phyloP scores from a whole-genome alignment of 202 grass and related monocot genomes.

The Setaria viridis region DNA sequence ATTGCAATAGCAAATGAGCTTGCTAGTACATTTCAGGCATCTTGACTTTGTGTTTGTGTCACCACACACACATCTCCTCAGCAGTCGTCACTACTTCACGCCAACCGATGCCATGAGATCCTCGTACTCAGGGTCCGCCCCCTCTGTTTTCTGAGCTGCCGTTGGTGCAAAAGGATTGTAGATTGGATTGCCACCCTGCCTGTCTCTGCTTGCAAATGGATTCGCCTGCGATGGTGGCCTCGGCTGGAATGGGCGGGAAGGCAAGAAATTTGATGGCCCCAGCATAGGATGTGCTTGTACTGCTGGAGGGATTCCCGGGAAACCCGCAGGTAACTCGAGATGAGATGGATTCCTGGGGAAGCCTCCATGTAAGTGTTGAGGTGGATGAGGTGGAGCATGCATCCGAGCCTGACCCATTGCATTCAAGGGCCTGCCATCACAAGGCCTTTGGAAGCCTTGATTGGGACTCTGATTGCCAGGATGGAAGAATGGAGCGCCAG shows the following conservation, averaged over 20 bases:
- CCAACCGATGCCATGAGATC: conserved; percentile 83
- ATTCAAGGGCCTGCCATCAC: conserved; percentile 39
- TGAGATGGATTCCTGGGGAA: conserved; percentile 44
- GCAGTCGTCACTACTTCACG: conserved; percentile 46
- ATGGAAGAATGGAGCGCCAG: conserved; percentile 45
- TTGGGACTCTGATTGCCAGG: conserved; percentile 54
- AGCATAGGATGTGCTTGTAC: conserved; percentile 29
- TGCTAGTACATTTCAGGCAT: not conserved
- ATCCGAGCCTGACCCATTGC: conserved; percentile 27
- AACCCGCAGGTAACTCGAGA: conserved; percentile 35
- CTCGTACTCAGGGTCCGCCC: conserved; percentile 65
- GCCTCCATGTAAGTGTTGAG: not conserved
- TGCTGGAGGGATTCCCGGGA: conserved; percentile 46
- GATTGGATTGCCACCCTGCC: conserved; percentile 51
- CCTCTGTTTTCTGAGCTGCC: conserved; percentile 46
- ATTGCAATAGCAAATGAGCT: not conserved
- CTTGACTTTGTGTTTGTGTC: not conserved
- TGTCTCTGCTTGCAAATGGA: conserved; percentile 37
- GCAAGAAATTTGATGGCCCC: conserved; percentile 21
- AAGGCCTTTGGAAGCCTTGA: conserved; percentile 60
- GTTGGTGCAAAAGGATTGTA: conserved; percentile 72
- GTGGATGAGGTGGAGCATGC: conserved; percentile 34
- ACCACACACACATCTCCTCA: not conserved
- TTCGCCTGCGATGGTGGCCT: conserved; percentile 43
- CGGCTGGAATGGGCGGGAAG: conserved; percentile 43